Conservation (phyloP, 768 basidiomycete species). For the Tylopilus sp. region DNA sequence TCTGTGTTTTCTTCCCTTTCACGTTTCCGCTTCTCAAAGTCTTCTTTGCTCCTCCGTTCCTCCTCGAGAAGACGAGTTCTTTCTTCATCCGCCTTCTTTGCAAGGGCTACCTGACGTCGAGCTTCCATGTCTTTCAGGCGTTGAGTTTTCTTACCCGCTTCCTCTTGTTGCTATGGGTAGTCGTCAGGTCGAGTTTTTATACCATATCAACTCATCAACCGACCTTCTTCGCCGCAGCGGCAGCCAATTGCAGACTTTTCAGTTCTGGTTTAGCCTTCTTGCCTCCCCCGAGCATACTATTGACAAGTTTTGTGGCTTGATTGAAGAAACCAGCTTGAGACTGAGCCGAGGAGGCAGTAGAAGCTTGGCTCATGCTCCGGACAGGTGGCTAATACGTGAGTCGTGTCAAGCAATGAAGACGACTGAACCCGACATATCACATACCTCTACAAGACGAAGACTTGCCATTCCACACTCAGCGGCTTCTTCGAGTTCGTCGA, state of each 20-base stretch:
- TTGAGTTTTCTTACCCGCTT: conserved; percentile 72
- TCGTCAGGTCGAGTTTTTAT: conserved; percentile 1
- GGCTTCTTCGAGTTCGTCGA: conserved; percentile 38
- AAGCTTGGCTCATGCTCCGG: conserved; percentile 54
- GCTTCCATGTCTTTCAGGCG: conserved; percentile 80
- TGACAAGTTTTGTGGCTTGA: conserved; percentile 67
- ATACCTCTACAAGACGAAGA: conserved; percentile 42
- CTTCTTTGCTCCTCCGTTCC: conserved; percentile 70
- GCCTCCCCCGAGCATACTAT: conserved; percentile 58
- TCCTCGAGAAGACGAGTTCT: conserved; percentile 58
- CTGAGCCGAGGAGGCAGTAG: conserved; percentile 35
- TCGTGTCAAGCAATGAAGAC: conserved; percentile 1
- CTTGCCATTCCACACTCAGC: conserved; percentile 37
- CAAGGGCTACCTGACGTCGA: conserved; percentile 64
- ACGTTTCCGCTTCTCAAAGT: conserved; percentile 73
- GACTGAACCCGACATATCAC: conserved; percentile 11
- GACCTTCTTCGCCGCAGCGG: conserved; percentile 86
- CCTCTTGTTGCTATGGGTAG: conserved; percentile 75
- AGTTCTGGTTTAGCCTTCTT: conserved; percentile 77
- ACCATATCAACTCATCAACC: conserved; percentile 11
- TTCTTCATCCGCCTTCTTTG: conserved; percentile 80
- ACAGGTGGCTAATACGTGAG: conserved; percentile 14
- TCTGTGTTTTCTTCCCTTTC: conserved; percentile 77
- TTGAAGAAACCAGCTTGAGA: conserved; percentile 61
- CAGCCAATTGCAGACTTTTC: conserved; percentile 80